These are phyloP conservation scores for Fusarium pseudograminearum DNA, from an alignment of 2,329 filamentous ascomycete genomes.

Conservation along the genomic window DNA sequence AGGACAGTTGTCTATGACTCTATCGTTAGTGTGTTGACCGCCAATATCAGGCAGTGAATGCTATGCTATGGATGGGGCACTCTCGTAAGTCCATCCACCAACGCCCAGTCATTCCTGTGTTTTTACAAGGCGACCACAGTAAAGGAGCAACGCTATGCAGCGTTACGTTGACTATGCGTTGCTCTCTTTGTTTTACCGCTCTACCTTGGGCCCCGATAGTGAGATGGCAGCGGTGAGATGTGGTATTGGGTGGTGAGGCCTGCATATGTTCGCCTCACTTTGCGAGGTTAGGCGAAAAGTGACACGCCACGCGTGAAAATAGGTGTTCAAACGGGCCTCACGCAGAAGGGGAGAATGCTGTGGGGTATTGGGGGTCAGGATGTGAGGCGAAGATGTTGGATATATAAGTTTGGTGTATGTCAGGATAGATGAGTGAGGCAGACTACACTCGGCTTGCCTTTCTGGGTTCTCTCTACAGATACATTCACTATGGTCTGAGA, in stretches of 20 bases:
- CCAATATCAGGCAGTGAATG: neutral
- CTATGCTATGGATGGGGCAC: conserved; percentile 1
- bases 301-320: conserved; percentile 34
- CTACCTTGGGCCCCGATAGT: conserved; percentile 9
- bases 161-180: conserved; percentile 23
- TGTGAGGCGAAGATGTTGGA: conserved; percentile 6
- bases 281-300: conserved; percentile 15
- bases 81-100: conserved; percentile 2
- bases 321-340: conserved; percentile 24
- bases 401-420: conserved; percentile 26
- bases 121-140: conserved; percentile 10
- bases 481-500: neutral
- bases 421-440: conserved; percentile 4
- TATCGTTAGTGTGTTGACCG: neutral
- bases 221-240: conserved; percentile 26
- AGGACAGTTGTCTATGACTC: neutral
- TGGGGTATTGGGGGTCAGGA: neutral
- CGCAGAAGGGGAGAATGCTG: neutral
- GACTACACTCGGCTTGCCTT: neutral
- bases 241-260: conserved; percentile 31
- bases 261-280: conserved; percentile 40
- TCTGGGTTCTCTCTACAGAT: neutral
- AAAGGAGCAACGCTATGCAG: conserved; percentile 9
- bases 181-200: conserved; percentile 12
- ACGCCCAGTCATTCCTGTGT: conserved; percentile 7